Evolutionary conservation across 2,329 filamentous ascomycete genomes (phyloP), one percentile per base, ranked within the genome.

Genomic region (Sarocladium brachiariae): DNA sequence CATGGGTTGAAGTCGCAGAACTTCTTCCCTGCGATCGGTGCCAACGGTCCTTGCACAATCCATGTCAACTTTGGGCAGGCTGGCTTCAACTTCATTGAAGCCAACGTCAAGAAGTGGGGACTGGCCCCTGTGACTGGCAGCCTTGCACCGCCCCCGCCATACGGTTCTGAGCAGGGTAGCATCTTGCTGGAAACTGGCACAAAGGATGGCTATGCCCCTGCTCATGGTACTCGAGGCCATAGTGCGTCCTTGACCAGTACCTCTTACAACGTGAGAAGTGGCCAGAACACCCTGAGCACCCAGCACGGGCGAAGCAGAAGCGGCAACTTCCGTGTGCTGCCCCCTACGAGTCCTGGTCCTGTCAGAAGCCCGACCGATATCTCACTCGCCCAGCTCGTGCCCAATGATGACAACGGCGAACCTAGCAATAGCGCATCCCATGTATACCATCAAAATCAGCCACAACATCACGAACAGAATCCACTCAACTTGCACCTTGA

Each of bases 51-150:
- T 14, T 91, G 89, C 61, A 85, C 85, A 27, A 81, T 99, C 1
- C 92, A 99, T 65, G 93, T 97, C 64, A 99, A 99, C 67, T 95
- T 99, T 65, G 93, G 93, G 7, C 93, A 99, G 66, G 89, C 93
- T 63, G 93, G 93, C 30, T 99, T 97, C 63, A 93, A 99, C 46
- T 99, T 97, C 63, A 97, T 99, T 59, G 93, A 99, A 70, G 93
- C 92, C 55, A 99, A 99, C 62, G 93, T 99, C 54, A 99, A 99
- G 81, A 99, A 97, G 75, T 99, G 93, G 93, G 93, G 93, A 2
- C 74, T 99, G 51, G 93, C 93, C 45, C 93, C 93, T 4, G 95
- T 95, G 79, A 96, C 89, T 1, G 93, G 93, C 53, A 96, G 89
- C 61, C 76, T 99, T 53, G 93, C 93, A 24, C 93, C 93, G 14